These are phyloP conservation scores for Cadophora sp. DNA, from an alignment of 2,329 filamentous ascomycete genomes.

Conservation along the genomic window DNA sequence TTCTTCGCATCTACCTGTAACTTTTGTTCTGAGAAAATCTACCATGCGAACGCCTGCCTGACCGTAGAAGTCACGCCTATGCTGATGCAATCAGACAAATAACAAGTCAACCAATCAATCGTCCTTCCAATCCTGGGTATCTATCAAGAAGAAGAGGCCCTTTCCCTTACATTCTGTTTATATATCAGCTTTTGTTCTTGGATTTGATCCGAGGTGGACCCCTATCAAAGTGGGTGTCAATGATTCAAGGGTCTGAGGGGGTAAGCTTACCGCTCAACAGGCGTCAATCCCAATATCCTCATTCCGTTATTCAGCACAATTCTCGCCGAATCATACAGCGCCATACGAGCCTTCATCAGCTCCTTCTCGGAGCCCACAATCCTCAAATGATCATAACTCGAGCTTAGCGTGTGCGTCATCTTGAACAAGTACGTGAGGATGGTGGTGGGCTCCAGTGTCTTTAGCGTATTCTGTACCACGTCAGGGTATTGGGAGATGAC, in stretches of 20 bases:
- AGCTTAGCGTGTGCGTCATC: conserved; percentile 82
- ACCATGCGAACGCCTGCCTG: conserved; percentile 16
- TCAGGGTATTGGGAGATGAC: conserved; percentile 86
- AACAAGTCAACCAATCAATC: neutral
- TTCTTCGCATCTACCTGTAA: neutral
- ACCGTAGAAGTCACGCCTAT: conserved; percentile 4
- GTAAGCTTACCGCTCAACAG: conserved; percentile 62
- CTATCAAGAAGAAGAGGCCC: conserved; percentile 17
- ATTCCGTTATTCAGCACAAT: conserved; percentile 84
- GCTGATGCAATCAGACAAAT: conserved; percentile 5
- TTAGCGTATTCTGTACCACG: conserved; percentile 81
- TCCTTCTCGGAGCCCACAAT: conserved; percentile 81
- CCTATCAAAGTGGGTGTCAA: neutral
- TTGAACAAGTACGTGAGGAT: conserved; percentile 78
- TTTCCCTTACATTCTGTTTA: conserved; percentile 25
- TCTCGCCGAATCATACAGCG: conserved; percentile 77
- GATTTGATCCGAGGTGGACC: neutral
- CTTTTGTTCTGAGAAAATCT: neutral
- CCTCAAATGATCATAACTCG: conserved; percentile 81
- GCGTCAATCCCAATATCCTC: conserved; percentile 78
- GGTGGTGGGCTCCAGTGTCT: conserved; percentile 78
- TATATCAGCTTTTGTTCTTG: conserved; percentile 8
- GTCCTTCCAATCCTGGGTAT: conserved; percentile 14
- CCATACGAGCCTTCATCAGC: conserved; percentile 74
- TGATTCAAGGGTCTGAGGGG: neutral